phyloP scores from a whole-genome alignment of 305 asterid species.

The Solanum hybrid region DNA sequence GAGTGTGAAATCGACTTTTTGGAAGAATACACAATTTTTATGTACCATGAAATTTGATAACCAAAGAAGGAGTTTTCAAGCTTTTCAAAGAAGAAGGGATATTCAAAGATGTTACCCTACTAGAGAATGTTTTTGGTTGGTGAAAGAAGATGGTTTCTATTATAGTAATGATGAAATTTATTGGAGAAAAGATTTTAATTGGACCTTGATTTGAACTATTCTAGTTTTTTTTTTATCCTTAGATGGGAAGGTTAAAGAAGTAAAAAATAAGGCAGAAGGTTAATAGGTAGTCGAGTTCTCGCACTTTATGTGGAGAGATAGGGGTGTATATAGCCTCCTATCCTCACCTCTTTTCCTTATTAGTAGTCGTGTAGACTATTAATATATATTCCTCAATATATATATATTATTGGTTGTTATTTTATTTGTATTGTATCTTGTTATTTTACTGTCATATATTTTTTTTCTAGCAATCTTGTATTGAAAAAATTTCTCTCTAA shows the following conservation, averaged over 20 bases:
- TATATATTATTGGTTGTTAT: neutral
- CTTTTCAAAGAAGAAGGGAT: neutral
- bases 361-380: neutral
- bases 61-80: neutral
- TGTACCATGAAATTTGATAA: conserved; percentile 7
- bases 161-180: conserved; percentile 4
- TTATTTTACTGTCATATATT: neutral
- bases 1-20: neutral
- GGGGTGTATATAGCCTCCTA: neutral
- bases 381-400: neutral
- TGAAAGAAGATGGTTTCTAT: conserved; percentile 9
- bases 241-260: neutral
- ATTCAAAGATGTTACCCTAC: neutral
- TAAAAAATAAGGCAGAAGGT: neutral
- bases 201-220: neutral
- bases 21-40: neutral
- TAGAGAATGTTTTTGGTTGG: conserved; percentile 6
- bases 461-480: neutral
- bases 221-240: neutral
- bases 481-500: neutral
- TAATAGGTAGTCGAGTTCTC: neutral
- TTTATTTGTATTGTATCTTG: neutral
- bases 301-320: neutral
- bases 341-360: neutral
- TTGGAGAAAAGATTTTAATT: conserved; percentile 6